Conservation (phyloP, 306 rosid genomes). For the Prunus armeniaca region DNA sequence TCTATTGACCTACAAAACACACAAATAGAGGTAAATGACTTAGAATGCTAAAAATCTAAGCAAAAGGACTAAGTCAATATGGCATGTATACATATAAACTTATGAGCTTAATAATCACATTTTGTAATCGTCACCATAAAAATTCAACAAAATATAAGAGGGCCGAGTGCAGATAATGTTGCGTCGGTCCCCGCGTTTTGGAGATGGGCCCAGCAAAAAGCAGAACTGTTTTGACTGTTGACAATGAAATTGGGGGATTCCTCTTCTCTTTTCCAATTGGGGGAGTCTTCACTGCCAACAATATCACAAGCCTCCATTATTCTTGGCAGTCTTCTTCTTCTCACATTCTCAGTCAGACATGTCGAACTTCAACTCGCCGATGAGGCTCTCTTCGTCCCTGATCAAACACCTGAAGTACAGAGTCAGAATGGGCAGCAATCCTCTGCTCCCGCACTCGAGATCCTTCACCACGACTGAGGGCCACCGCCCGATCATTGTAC, state of each 20-base stretch:
- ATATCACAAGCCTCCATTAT: background rate
- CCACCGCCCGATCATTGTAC: conserved; percentile 80
- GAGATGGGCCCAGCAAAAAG: background rate
- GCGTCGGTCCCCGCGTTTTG: background rate
- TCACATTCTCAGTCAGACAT: background rate
- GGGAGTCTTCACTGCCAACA: background rate
- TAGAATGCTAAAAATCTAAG: too few relatives aligned
- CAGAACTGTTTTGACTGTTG: background rate
- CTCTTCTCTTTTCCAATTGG: background rate
- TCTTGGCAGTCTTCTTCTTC: background rate
- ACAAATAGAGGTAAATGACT: too few relatives aligned
- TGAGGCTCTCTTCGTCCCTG: conserved; percentile 49
- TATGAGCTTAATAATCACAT: too few relatives aligned
- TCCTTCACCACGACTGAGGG: conserved; percentile 75
- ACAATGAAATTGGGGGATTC: background rate
- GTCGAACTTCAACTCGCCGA: conserved; percentile 55
- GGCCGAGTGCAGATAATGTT: background rate
- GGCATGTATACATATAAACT: too few relatives aligned
- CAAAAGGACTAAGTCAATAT: too few relatives aligned
- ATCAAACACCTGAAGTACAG: conserved; percentile 45
- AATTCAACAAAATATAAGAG: too few relatives aligned
- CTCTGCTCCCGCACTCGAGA: conserved; percentile 38
- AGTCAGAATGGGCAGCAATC: conserved; percentile 24
- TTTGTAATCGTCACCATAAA: too few relatives aligned
- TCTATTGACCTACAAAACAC: too few relatives aligned